Evolutionary conservation across 1,284 basidiomycete genomes (phyloP).

Genomic region (Exobasidium rhododendri): DNA sequence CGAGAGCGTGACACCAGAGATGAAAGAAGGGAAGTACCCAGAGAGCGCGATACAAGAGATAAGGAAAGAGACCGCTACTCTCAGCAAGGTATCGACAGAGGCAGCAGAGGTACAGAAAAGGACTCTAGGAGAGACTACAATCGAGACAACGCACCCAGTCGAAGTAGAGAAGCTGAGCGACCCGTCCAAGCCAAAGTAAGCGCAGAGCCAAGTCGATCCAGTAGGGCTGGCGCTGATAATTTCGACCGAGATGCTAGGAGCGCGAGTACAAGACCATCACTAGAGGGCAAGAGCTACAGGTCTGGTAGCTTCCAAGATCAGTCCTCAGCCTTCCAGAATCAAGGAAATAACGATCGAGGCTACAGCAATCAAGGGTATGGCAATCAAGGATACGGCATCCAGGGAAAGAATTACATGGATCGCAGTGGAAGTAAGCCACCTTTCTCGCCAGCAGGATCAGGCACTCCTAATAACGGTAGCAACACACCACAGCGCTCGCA

Average conservation of each 20-base stretch:
- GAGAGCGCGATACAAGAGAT: background rate
- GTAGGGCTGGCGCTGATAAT: background rate
- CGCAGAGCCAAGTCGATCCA: background rate
- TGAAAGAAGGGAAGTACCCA: background rate
- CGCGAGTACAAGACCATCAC: background rate
- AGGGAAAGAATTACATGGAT: background rate
- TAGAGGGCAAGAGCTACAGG: background rate
- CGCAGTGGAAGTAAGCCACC: slow-evolving; percentile 7
- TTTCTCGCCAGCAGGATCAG: too few species aligned
- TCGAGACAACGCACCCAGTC: background rate
- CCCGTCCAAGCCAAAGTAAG: background rate
- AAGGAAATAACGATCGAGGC: too few species aligned
- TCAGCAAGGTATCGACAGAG: background rate
- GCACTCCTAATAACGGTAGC: too few species aligned
- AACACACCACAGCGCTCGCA: background rate
- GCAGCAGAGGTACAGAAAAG: background rate
- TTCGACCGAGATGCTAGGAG: background rate
- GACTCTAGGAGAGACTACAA: background rate
- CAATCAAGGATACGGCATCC: background rate
- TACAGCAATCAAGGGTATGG: too few species aligned
- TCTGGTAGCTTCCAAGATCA: too few species aligned
- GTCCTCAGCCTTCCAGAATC: too few species aligned
- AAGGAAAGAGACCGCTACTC: background rate
- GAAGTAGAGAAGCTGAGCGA: background rate
- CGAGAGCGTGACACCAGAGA: background rate